Conservation (phyloP, 106 monocot species). For the Phalaenopsis aphrodite region DNA sequence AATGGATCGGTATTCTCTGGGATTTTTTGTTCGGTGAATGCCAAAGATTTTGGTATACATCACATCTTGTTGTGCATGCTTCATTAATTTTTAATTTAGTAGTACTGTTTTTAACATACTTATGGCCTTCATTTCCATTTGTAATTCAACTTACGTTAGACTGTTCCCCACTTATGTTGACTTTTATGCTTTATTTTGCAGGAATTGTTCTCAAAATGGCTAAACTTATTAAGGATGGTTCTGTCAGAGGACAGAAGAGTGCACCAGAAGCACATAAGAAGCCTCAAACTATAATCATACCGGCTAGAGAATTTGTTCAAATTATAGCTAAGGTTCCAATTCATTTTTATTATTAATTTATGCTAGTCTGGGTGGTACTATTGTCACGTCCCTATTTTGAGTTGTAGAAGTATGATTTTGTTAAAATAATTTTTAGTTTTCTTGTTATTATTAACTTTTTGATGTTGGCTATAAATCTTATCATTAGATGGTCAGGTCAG, state of each 20-base stretch:
- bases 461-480: background rate
- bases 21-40: constrained; percentile 73
- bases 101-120: background rate
- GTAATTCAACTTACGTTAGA: background rate
- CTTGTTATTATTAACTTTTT: background rate
- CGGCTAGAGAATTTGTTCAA: constrained; percentile 80
- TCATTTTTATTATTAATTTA: constrained; percentile 9
- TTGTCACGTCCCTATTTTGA: background rate
- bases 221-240: constrained; percentile 64
- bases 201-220: constrained; percentile 91
- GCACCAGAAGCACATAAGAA: constrained; percentile 32
- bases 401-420: background rate
- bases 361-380: background rate
- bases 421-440: background rate
- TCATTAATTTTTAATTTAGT: background rate
- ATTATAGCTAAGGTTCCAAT: constrained; percentile 75
- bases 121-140: background rate
- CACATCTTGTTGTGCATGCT: background rate
- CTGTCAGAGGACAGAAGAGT: constrained; percentile 45
- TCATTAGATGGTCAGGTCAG: background rate
- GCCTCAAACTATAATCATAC: constrained; percentile 87
- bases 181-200: constrained; percentile 15
- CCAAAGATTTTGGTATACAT: constrained; percentile 78
- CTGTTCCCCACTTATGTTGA: background rate
- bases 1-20: constrained; percentile 90